Evolutionary conservation across 495 filamentous ascomycete species (phyloP), one percentile per base, ranked within the genome.

Genomic region (Annulohypoxylon moriforme): DNA sequence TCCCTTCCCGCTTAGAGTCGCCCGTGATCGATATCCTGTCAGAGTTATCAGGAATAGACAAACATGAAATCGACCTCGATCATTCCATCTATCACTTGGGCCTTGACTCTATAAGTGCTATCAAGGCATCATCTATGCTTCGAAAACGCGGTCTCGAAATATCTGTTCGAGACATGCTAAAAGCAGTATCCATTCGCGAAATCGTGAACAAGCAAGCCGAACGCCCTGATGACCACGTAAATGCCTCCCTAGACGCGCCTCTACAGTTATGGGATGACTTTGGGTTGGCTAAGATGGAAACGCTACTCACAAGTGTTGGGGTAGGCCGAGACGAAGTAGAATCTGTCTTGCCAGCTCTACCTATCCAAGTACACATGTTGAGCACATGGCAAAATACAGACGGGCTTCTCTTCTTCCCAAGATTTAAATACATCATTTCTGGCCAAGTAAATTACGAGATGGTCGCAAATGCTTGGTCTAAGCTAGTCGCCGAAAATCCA

Each of bases 61-160:
- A 83, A n/a, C 73, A 85, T 1, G 80, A 85, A 10, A 94, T 98
- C 36, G 77, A 81, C 7, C 84, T 85, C 29, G 79, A 81, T n/a
- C 84, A 89, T 40, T 93, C 86, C 22, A 91, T 97, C 22, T 96
- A 95, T 75, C 89, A 92, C 70, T 84, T 98, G 6, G 94, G 95
- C 6, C 84, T 97, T 36, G 94, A 98, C 75, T 97, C 94, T 2
- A 93, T 98, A 74, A 92, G 91, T 59, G 92, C 93, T 9, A 94
- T 97, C 77, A 89, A 91, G 52, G 84, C 91, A 14, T 87, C 89
- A 22, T 84, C 89, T 0, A 78, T 90, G n/a, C 81, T 94, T 9
- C 85, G 87, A 18, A 89, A 88, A 46, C 80, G 86, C 38, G 86
- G 84, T 0, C 75, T 94, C 3, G 78, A 77, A 3, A 76, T 93